Percentiles rank a stretch among this genome's conserved stretches.
These are phyloP conservation scores for Aspergillus novoparasiticus DNA, from an alignment of 2,329 filamentous ascomycete genomes.

Conservation along the genomic window DNA sequence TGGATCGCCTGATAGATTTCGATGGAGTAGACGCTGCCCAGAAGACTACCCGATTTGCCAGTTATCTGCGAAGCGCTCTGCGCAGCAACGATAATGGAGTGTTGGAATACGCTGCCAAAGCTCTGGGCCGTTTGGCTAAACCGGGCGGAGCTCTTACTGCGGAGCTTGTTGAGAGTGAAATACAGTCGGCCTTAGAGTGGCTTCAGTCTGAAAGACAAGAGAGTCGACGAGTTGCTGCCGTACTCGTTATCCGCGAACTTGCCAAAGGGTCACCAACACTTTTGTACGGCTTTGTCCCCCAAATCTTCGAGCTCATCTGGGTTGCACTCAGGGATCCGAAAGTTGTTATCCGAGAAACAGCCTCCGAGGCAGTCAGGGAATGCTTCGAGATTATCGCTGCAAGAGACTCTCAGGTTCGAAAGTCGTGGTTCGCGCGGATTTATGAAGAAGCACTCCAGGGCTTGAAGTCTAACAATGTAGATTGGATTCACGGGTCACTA, in stretches of 20 bases:
- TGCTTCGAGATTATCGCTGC: constrained; percentile 96
- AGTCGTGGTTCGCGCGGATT: constrained; percentile 86
- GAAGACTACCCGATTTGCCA: constrained; percentile 93
- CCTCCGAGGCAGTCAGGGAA: constrained; percentile 88
- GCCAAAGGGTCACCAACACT: constrained; percentile 91
- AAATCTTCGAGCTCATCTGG: constrained; percentile 96
- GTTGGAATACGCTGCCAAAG: constrained; percentile 86
- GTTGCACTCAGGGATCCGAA: constrained; percentile 87
- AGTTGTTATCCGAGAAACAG: constrained; percentile 87
- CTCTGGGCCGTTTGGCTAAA: constrained; percentile 85
- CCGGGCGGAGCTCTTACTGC: constrained; percentile 93
- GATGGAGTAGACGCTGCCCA: constrained; percentile 90
- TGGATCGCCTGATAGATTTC: constrained; percentile 93
- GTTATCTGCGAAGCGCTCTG: constrained; percentile 83
- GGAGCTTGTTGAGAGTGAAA: constrained; percentile 93
- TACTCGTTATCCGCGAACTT: constrained; percentile 85
- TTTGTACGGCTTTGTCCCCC: constrained; percentile 92
- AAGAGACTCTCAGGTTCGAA: constrained; percentile 83
- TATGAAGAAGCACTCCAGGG: constrained; percentile 82
- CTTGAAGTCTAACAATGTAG: constrained; percentile 77
- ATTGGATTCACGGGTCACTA: constrained; percentile 91
- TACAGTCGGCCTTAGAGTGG: constrained; percentile 95
- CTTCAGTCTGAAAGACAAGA: constrained; percentile 93
- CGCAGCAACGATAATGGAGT: constrained; percentile 88
- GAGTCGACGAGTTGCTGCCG: constrained; percentile 88